These are phyloP conservation scores for Leptosphaerulina australis DNA, from an alignment of 2,329 filamentous ascomycete genomes.

Conservation along the genomic window DNA sequence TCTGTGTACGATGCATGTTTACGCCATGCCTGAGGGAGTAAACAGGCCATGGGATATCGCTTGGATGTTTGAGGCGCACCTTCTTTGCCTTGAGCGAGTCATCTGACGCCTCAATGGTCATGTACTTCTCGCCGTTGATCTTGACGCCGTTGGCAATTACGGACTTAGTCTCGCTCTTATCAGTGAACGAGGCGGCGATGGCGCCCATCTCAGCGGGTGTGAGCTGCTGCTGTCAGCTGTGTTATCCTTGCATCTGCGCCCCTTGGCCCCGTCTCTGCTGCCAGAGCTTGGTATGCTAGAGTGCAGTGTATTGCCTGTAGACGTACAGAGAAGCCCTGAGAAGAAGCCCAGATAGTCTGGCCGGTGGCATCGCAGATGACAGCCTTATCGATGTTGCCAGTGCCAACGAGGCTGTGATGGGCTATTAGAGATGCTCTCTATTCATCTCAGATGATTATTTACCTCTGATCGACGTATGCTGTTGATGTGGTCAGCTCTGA, in stretches of 20 bases:
- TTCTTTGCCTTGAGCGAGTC: conserved; percentile 84
- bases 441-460: conserved; percentile 9
- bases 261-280: not conserved
- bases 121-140: conserved; percentile 77
- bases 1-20: not conserved
- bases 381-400: conserved; percentile 55
- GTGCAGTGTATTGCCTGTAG: conserved; percentile 12
- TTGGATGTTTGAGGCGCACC: conserved; percentile 68
- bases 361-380: conserved; percentile 57
- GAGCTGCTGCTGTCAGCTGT: conserved; percentile 49
- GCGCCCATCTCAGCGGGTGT: conserved; percentile 61
- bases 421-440: conserved; percentile 22
- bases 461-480: conserved; percentile 53
- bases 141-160: conserved; percentile 76
- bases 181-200: conserved; percentile 59
- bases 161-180: conserved; percentile 66
- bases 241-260: not conserved
- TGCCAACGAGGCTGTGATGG: conserved; percentile 49
- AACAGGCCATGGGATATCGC: too few species aligned
- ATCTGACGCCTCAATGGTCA: conserved; percentile 77
- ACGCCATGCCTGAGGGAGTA: too few species aligned
- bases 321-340: conserved; percentile 80
- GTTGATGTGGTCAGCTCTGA: conserved; percentile 28
- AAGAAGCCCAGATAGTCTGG: conserved; percentile 75
- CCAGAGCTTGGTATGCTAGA: not conserved